A percentile compares a stretch with the other conserved stretches of the same genome.
Conservation (phyloP, 78 protist species). For the Dictyostelium firmibasis region DNA sequence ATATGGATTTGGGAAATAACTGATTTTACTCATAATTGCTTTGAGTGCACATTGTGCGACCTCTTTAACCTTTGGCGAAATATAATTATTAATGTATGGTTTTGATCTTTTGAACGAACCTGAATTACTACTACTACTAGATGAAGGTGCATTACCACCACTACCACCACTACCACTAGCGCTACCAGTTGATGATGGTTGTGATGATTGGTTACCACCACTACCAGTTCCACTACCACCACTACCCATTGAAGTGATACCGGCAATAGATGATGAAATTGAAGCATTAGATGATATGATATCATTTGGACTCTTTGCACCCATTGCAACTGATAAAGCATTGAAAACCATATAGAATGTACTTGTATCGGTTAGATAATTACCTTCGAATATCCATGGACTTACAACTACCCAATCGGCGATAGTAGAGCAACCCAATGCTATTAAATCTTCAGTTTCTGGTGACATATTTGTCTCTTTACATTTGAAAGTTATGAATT, state of each 20-base stretch:
- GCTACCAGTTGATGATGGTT: neutral
- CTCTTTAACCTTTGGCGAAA: slow-evolving; percentile 38
- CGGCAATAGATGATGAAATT: neutral
- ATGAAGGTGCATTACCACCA: neutral
- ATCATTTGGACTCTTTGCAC: slow-evolving; percentile 73
- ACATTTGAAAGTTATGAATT: slow-evolving; percentile 51
- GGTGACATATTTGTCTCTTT: slow-evolving; percentile 6
- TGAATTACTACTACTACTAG: neutral
- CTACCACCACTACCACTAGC: neutral
- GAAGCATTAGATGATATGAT: slow-evolving; percentile 40
- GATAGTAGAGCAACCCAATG: neutral
- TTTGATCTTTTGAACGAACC: neutral
- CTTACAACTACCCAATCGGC: slow-evolving; percentile 58
- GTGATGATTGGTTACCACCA: neutral
- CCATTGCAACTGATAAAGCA: slow-evolving; percentile 60
- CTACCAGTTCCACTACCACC: neutral
- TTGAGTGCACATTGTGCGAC: slow-evolving; percentile 56
- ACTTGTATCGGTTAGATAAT: slow-evolving; percentile 44
- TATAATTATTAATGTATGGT: neutral
- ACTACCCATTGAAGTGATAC: neutral
- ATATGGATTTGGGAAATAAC: slow-evolving; percentile 55
- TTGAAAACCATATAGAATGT: slow-evolving; percentile 67
- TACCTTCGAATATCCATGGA: slow-evolving; percentile 66
- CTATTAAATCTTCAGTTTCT: slow-evolving; percentile 42
- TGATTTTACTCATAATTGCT: slow-evolving; percentile 38